Conservation (phyloP, 192 early-diverging fungal genomes). For the Coemansia reversa region DNA sequence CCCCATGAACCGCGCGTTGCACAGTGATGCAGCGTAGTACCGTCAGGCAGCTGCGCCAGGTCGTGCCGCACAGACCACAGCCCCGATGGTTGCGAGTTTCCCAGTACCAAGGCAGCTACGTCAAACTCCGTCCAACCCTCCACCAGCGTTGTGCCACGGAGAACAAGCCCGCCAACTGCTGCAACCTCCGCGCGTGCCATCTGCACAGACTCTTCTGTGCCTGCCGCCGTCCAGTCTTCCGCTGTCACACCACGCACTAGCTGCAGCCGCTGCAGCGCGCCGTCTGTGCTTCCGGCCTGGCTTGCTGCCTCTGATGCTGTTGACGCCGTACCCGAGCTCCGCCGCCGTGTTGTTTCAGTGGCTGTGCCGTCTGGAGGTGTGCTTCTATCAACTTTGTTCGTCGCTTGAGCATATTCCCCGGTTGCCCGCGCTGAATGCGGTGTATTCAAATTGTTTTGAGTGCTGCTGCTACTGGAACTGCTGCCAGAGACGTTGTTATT, state of each 20-base stretch:
- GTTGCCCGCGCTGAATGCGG: neutral
- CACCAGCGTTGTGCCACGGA: slow-evolving; percentile 23
- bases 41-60: slow-evolving; percentile 13
- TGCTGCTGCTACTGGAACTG: slow-evolving; percentile 6
- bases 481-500: slow-evolving; percentile 4
- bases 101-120: slow-evolving; percentile 5
- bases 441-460: no score
- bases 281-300: no score
- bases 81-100: slow-evolving; percentile 9
- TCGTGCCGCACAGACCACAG: slow-evolving; percentile 23
- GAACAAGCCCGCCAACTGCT: slow-evolving; percentile 44
- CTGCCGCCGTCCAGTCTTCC: neutral
- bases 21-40: slow-evolving; percentile 7
- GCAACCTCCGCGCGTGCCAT: slow-evolving; percentile 24
- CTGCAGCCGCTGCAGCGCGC: no score
- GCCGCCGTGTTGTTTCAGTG: no score
- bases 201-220: slow-evolving; percentile 11
- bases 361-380: no score
- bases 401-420: no score
- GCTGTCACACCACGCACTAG: neutral
- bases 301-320: no score
- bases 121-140: slow-evolving; percentile 9
- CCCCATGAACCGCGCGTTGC: slow-evolving; percentile 31
- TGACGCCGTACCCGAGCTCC: no score
- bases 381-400: no score